Evolutionary conservation across 352 stramenopile species (phyloP).

Genomic region (Phytopythium oedochilum): DNA sequence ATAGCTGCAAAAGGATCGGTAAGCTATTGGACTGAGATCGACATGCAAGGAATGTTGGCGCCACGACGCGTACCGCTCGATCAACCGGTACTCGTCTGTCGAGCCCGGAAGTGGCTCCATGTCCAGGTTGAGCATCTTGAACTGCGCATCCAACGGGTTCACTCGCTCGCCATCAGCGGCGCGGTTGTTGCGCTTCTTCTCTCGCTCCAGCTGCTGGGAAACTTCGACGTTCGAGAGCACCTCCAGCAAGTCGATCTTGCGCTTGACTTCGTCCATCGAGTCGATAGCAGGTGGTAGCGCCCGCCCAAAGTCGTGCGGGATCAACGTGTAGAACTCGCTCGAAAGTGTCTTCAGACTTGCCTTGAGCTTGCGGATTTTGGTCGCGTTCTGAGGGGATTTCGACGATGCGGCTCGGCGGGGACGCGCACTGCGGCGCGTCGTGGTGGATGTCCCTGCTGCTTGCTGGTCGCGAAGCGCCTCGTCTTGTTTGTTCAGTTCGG

Average conservation of each 20-base stretch:
- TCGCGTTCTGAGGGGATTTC: slow-evolving; percentile 8
- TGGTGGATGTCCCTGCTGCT: not conserved
- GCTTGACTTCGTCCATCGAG: slow-evolving; percentile 54
- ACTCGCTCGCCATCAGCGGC: slow-evolving; percentile 9
- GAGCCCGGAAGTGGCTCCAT: slow-evolving; percentile 35
- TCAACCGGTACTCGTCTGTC: slow-evolving; percentile 43
- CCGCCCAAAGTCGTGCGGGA: slow-evolving; percentile 65
- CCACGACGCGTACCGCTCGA: slow-evolving; percentile 25
- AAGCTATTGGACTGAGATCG: not conserved
- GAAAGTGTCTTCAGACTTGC: slow-evolving; percentile 46
- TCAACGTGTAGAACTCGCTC: slow-evolving; percentile 68
- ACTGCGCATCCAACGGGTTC: slow-evolving; percentile 59
- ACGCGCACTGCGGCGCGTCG: slow-evolving; percentile 18
- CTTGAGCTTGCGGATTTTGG: slow-evolving; percentile 37
- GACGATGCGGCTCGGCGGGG: slow-evolving; percentile 12
- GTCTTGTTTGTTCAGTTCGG: slow-evolving; percentile 22
- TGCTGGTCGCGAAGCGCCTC: not conserved
- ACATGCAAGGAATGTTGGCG: not conserved
- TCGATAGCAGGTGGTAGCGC: slow-evolving; percentile 50
- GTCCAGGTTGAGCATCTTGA: slow-evolving; percentile 46
- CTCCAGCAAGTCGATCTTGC: slow-evolving; percentile 66
- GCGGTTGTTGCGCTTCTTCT: slow-evolving; percentile 33
- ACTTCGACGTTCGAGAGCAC: slow-evolving; percentile 64
- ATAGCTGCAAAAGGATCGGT: slow-evolving; percentile 22
- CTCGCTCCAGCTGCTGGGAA: slow-evolving; percentile 48